phyloP scores from a whole-genome alignment of 306 rosid genomes.

The Rubus parviflorus region DNA sequence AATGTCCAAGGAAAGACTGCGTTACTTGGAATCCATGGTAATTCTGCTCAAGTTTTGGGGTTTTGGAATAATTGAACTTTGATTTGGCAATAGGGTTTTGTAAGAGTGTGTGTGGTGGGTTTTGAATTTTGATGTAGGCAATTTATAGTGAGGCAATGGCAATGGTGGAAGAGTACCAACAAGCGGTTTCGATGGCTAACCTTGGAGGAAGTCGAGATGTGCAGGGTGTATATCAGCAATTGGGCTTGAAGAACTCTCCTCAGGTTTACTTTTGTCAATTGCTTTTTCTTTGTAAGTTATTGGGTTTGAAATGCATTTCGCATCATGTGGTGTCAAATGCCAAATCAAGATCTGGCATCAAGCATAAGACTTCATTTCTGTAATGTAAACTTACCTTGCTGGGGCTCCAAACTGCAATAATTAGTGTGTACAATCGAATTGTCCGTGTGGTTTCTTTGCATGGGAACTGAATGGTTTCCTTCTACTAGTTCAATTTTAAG shows the following conservation, averaged over 20 bases:
- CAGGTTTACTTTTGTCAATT: slow-evolving; percentile 55
- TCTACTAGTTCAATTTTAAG: background rate
- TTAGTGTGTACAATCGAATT: background rate
- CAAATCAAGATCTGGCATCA: background rate
- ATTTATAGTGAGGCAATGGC: slow-evolving; percentile 82
- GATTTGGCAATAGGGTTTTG: background rate
- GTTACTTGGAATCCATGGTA: slow-evolving; percentile 91
- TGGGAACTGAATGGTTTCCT: background rate
- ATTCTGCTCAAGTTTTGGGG: background rate
- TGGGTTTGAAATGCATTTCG: background rate
- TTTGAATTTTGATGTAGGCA: slow-evolving; percentile 56
- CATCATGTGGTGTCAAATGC: background rate
- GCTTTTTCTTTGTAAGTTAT: background rate
- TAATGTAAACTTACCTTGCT: background rate
- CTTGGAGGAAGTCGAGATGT: slow-evolving; percentile 71
- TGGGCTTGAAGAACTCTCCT: slow-evolving; percentile 77
- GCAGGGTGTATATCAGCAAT: slow-evolving; percentile 57
- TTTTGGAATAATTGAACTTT: background rate
- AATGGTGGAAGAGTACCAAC: slow-evolving; percentile 92
- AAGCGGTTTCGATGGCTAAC: slow-evolving; percentile 58
- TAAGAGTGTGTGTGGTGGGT: slow-evolving; percentile 11
- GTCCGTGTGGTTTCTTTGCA: background rate
- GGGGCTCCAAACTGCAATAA: background rate
- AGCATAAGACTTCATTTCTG: background rate
- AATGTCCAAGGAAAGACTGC: slow-evolving; percentile 93